Conservation (phyloP, 2,329 filamentous ascomycete species). For the Chaetothyriales sp. region DNA sequence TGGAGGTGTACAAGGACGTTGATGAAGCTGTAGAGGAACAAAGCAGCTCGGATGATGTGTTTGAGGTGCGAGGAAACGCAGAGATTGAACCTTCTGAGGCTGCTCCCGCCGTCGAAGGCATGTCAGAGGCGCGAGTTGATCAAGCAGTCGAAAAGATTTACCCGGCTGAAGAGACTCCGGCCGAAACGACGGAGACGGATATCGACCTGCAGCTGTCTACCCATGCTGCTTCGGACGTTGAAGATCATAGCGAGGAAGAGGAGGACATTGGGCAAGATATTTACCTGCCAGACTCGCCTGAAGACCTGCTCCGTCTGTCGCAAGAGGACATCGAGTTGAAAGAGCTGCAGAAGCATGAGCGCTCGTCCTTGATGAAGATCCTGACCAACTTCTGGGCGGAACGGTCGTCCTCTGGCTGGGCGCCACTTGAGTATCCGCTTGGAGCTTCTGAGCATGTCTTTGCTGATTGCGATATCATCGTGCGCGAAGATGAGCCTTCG, state of each 20-base stretch:
- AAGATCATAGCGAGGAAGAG: slow-evolving; percentile 53
- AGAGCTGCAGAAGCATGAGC: slow-evolving; percentile 82
- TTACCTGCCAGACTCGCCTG: slow-evolving; percentile 38
- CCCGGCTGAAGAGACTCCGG: slow-evolving; percentile 23
- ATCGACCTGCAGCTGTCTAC: slow-evolving; percentile 34
- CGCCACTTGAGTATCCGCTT: slow-evolving; percentile 79
- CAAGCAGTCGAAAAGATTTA: slow-evolving; percentile 19
- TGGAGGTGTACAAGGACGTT: slow-evolving; percentile 89
- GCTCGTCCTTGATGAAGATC: slow-evolving; percentile 85
- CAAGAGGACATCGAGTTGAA: slow-evolving; percentile 44
- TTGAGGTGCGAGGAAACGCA: slow-evolving; percentile 17
- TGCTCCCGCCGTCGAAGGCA: slow-evolving; percentile 12
- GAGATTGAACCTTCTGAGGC: slow-evolving; percentile 12
- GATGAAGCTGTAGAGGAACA: slow-evolving; percentile 81
- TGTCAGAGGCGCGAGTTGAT: slow-evolving; percentile 23
- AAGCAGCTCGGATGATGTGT: slow-evolving; percentile 47
- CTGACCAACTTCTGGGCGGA: slow-evolving; percentile 98
- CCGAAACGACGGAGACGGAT: slow-evolving; percentile 24
- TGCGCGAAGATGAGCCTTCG: slow-evolving; percentile 91
- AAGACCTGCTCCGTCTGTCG: slow-evolving; percentile 35
- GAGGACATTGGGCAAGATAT: slow-evolving; percentile 60
- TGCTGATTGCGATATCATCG: slow-evolving; percentile 90
- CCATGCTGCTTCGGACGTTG: slow-evolving; percentile 46
- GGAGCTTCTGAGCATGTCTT: slow-evolving; percentile 85
- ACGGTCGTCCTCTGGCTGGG: slow-evolving; percentile 88